Evolutionary conservation across 352 stramenopile species (phyloP), one percentile per base, ranked within the genome.

Genomic region (Pythium phragmiticola): DNA sequence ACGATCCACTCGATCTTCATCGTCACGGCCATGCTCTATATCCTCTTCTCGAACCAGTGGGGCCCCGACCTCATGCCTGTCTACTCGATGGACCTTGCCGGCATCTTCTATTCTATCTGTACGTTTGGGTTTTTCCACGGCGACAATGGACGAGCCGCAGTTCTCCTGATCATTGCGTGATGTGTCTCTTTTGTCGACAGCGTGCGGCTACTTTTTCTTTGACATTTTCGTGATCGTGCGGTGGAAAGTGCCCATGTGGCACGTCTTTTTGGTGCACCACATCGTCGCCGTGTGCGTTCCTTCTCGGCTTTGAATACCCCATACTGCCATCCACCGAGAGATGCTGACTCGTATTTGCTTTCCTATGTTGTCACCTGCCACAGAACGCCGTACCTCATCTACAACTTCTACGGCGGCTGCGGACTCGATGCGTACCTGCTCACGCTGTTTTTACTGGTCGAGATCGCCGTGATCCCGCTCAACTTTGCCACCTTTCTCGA

Each of bases 401-500:
- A 82, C 69, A 93, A 88, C 33, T 88, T 92, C 71, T 73, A 88
- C 66, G 33, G 79, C 0, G 82, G 81, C 49, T 94, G 86, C 57
- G 74, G 69, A 16, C 83, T 90, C 69, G 82, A 92, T 57, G 64
- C 89, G 62, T 94, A 91, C 66, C 66, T 92, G 58, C 70, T 94
- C 51, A 85, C 80, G 65, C 71, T 92, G 39, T 94, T 92, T 54
- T 65, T 94, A 60, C 77, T 94, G 52, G 86, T 94, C n/a, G 86
- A 94, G 62, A 80, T 92, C 42, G 85, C 84, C 2, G 80, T 92
- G 37, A 84, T 92, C 36, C 86, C 86, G 57, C 82, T 94, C 47
- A 94, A 94, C 66, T 61, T 90, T 49, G 85, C 82, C 30, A 89
- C 78, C 39, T 87, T 94, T 65, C 73, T 94, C 46, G 86, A 94